Percentiles rank a stretch among this genome's conserved stretches.
Conservation (phyloP, 345 rosid genomes). For the Luvunga scandens region DNA sequence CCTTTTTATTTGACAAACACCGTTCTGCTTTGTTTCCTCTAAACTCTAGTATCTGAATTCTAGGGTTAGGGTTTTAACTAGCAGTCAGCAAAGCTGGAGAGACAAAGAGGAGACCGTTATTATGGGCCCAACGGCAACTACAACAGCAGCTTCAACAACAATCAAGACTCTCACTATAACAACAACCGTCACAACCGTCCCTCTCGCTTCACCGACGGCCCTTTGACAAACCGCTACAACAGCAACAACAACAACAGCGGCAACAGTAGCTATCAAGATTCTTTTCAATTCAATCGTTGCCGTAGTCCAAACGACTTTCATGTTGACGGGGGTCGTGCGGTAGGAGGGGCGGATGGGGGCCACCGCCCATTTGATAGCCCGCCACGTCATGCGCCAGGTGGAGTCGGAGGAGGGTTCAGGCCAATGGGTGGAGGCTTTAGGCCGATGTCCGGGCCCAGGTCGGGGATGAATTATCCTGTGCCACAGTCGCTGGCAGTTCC, state of each 20-base stretch:
- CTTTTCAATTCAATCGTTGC: conserved; percentile 43
- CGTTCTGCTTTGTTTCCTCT: too few relatives aligned
- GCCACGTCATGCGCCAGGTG: conserved; percentile 38
- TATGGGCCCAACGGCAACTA: conserved; percentile 30
- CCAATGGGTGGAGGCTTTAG: conserved; percentile 37
- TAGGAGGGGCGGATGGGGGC: conserved; percentile 36
- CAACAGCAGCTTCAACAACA: conserved; percentile 16
- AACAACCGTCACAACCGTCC: conserved; percentile 26
- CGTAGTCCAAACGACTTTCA: conserved; percentile 63
- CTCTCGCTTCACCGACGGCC: conserved; percentile 44
- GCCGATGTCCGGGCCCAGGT: conserved; percentile 36
- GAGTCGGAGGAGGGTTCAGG: conserved; percentile 35
- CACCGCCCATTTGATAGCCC: conserved; percentile 61
- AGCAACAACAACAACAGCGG: conserved; percentile 2
- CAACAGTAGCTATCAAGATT: conserved; percentile 25
- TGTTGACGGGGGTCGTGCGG: conserved; percentile 37
- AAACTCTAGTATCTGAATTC: neutral
- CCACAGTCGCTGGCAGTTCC: conserved; percentile 24
- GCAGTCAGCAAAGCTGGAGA: conserved; percentile 56
- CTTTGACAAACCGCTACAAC: conserved; percentile 31
- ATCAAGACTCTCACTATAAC: conserved; percentile 39
- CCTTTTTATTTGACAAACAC: too few relatives aligned
- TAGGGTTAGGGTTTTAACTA: conserved; percentile 31
- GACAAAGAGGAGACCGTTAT: conserved; percentile 68
- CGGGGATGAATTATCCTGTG: conserved; percentile 31